Evolutionary conservation across 2,329 filamentous ascomycete species (phyloP), one percentile per base, ranked within the genome.

Genomic region (Laburnicola sp.): DNA sequence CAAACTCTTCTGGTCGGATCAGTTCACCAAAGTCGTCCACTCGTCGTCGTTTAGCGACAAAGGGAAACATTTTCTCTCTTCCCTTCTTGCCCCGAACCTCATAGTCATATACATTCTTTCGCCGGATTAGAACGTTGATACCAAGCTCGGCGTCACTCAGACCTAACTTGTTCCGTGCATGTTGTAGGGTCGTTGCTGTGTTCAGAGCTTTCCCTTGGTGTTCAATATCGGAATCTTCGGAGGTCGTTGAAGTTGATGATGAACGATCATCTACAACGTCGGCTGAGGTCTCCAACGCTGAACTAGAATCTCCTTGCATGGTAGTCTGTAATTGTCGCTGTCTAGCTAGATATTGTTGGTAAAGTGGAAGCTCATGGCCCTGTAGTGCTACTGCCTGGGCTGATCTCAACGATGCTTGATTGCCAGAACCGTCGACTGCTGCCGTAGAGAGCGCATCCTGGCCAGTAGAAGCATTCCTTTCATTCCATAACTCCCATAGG

Each of bases 131-230:
- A 41, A 99, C 84, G 60, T 95, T 97, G 59, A 97, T 86, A 16
- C 94, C 94, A 2, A 97, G 80, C 62, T 97, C 94, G 58, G 93
- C 90, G 60, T 97, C 92, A 46, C 85, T 92, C 34, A 96, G 78
- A 0, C 89, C 89, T 23, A 93, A 83, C 71, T 96, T 96, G 36
- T 69, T 68, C 54, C 91, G 85, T 57, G 88, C 86, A 72, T 96
- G 91, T 6, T 88, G 89, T 63, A 97, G 80, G 0, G 90, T 89
- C 0, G 90, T 87, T 0, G 92, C 92, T 4, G 94, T 86, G 57
- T 96, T 97, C 31, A 99, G 78, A 5, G 91, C 89, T 67, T 93
- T 91, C 52, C 93, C 93, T 74, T 97, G 93, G 56, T 95, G 89
- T 64, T 96, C 90, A 25, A 86, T 85, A 56, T 96, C 92, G 0